phyloP scores from a whole-genome alignment of 1,139 yeast genomes.

The Suhomyces kunorum region DNA sequence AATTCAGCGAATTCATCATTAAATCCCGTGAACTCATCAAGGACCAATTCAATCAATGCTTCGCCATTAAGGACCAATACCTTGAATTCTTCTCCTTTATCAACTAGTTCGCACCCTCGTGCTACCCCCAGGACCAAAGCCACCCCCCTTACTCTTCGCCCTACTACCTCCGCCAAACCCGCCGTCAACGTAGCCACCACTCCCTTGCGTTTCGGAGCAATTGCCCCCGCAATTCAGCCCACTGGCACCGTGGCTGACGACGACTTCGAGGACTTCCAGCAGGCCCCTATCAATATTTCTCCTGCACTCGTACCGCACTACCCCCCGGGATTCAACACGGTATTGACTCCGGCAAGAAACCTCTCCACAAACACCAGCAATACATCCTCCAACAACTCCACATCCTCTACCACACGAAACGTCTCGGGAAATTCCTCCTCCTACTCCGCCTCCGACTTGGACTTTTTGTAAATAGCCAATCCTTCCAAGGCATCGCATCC shows the following conservation, averaged over 20 bases:
- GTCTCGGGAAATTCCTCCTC: too few species aligned
- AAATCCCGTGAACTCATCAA: too few species aligned
- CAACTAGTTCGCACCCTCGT: too few species aligned
- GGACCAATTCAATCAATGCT: too few species aligned
- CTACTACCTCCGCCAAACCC: background rate
- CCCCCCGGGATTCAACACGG: slow-evolving; percentile 41
- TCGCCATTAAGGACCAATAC: too few species aligned
- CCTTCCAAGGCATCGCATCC: background rate
- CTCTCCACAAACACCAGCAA: background rate
- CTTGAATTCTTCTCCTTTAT: too few species aligned
- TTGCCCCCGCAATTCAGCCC: slow-evolving; percentile 8
- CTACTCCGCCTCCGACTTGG: too few species aligned
- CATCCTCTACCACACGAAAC: too few species aligned
- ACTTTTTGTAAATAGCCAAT: slow-evolving; percentile 10
- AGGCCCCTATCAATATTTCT: slow-evolving; percentile 17
- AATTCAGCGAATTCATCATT: too few species aligned
- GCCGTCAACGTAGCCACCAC: background rate
- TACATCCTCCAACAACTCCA: slow-evolving; percentile 1
- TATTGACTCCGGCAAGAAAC: slow-evolving; percentile 10
- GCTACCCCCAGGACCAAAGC: background rate
- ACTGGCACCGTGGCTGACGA: slow-evolving; percentile 27
- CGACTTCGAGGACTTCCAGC: slow-evolving; percentile 37
- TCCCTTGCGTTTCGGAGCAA: background rate
- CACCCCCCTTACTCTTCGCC: too few species aligned
- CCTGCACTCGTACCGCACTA: slow-evolving; percentile 11